Base-by-base conservation (phyloP, 192 early-diverging fungal species). In the Dimargaris xerosporica region DNA sequence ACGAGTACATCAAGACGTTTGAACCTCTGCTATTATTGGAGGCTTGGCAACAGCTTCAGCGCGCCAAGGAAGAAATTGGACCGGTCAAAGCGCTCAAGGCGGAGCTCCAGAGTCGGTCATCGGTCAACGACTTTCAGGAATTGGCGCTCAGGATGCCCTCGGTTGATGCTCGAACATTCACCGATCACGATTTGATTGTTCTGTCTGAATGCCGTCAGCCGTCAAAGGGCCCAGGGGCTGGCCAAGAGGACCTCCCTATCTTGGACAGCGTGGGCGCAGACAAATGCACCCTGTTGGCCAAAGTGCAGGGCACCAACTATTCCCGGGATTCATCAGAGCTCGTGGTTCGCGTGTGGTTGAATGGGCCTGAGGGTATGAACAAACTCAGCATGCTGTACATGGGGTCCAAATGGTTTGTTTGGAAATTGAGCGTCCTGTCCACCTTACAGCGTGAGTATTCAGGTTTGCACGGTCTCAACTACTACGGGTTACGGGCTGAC, bases 21-120 rank as follows among this genome's bases (percentile, higher is more conserved):
- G 90, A 93, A 68, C 92, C 91, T 0, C 68, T 96, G 47, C 56
- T 94, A 42, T 63, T 91, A 41, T 72, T 91, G 4, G 94, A 98
- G 67, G 77, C 81, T 60, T 94, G 91, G 93, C 73, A 85, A 56
- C 86, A 91, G 66, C 70, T 96, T 39, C 70, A 83, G 64, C 80
- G 83, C 10, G 71, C 83, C 12, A 80, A 81, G 51, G 88, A 91
- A 59, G 81, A 89, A 56, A 61, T 75, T 13, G 70, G 1, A 3
- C 26, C 13, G 13, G 64, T 47, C 5, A 65, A 69, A n/a, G 59
- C 65, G 16, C 19, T 82, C 54, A 65, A 71, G 26, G 71, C 65
- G 3, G 59, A 66, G 6, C 68, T 84, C 0, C 67, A 73, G 29
- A 75, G 77, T 30, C 78, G 84, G 13, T 73, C 79, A 41, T 75